Evolutionary conservation across 495 filamentous ascomycete species (phyloP), one percentile per base, ranked within the genome.

Genomic region (Neurospora sp.): DNA sequence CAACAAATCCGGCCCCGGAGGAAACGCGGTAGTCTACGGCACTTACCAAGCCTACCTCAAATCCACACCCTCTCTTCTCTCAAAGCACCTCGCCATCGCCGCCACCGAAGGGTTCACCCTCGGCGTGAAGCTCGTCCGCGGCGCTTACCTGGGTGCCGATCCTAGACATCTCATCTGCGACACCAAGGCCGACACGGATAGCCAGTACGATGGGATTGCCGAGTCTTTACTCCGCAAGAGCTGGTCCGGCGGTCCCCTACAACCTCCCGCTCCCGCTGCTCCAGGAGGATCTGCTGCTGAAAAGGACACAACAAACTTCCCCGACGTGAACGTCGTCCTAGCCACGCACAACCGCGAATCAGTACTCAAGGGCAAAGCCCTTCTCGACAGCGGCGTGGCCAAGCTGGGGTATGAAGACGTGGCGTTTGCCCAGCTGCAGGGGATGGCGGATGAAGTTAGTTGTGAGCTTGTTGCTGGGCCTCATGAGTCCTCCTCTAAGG

Each of bases 371-470:
- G 93, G 92, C 3, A 89, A 92, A 59, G 77, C 76, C 38, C 77
- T 87, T 12, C 70, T 81, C 20, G 78, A 83, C 22, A 74, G 46
- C 39, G 68, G 7, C 48, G 20, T 9, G 31, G 73, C 76, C 27
- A 74, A 76, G 12, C 69, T 71, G 18, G 81, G 82, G 1, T 85
- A 87, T 42, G 84, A 86, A 10, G 87, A 92, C 31, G 84, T 97
- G 18, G 89, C 89, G 38, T 97, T 94, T 81, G 95, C 92, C 7
- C 96, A 99, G 81, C 87, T 99, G 8, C 92, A 95, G 85, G 96
- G 96, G 27, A 98, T 98, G 96, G 96, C 96, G 18, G 96, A 99
- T 74, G 96, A 99, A 77, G 89, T 99, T 27, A 93, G 90, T 81
- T 92, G 92, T 74, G 91, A 93, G 77, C 83, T 98, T 18, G 87